Evolutionary conservation across 2,329 filamentous ascomycete genomes (phyloP), one percentile per base, ranked within the genome.

Genomic region (Ophiostoma sp.): DNA sequence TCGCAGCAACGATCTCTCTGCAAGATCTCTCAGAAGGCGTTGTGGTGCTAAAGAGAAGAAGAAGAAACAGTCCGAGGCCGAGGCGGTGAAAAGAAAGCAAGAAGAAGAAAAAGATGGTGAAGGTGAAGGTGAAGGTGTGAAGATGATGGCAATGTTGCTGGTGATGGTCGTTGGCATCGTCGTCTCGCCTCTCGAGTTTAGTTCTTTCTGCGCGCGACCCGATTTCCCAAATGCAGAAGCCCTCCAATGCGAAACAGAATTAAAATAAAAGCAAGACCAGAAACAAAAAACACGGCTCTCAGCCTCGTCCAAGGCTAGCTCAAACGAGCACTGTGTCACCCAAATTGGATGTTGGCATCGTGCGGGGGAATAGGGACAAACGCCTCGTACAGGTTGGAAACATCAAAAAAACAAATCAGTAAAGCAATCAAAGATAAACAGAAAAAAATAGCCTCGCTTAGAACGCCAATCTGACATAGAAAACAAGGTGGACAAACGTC

Each of bases 1-100:
- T 86, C 81, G 82, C 9, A 25, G 52, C 36, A 78, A 45, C 63
- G 45, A 28, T 66, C 70, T 72, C 59, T 72, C 48, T 66, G 59
- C 45, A 57, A 39, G 45, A 45, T 48, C 59, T 66, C 59, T 36
- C 59, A 36, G 52, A 25, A 66, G 19, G 59, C 68, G 72, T 28
- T 39, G 68, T 64, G 28, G 33, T 57, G 57, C 57, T 45, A 36
- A 59, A 59, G 36, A 48, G 59, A 36, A 45, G 45, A 66, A 68
- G 48, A 68, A 59, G 72, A 71, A 73, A 73, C 28, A 69, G 52
- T 73, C 71, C 55, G 71, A 69, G 39, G 42, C 52, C 39, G 64
- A 69, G 64, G 45, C 64, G 50, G 5, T 50, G 25, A 25, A 57
- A 42, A 66, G 39, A 28, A 42, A 33, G 57, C 15, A 31, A 19